phyloP scores from a whole-genome alignment of 495 filamentous ascomycete genomes.

The Xylaria grammica region DNA sequence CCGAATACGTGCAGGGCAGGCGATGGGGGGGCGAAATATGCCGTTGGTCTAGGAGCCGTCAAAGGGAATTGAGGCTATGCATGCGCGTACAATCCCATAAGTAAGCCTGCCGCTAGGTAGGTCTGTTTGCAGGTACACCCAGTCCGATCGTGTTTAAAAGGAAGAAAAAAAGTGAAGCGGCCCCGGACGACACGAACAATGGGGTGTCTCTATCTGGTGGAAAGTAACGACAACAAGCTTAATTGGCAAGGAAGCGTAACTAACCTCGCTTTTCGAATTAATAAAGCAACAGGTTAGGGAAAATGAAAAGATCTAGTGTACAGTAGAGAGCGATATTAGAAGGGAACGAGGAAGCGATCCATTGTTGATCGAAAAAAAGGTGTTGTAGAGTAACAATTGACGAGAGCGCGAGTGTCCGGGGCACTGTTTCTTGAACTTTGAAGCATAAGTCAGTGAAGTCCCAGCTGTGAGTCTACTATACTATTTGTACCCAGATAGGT shows the following conservation, averaged over 20 bases:
- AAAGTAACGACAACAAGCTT: neutral
- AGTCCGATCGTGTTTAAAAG: slow-evolving; percentile 8
- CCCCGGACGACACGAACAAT: neutral
- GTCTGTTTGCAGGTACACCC: slow-evolving; percentile 13
- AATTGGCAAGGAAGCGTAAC: neutral
- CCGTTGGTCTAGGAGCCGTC: neutral
- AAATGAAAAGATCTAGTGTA: neutral
- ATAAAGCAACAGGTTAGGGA: neutral
- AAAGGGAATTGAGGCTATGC: slow-evolving; percentile 20
- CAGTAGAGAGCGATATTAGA: neutral
- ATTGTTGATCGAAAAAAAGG: neutral
- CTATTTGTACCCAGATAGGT: neutral
- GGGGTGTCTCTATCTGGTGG: slow-evolving; percentile 3
- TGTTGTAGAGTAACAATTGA: neutral
- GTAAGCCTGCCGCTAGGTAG: slow-evolving; percentile 13
- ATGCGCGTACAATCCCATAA: slow-evolving; percentile 7
- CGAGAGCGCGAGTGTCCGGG: too few relatives aligned
- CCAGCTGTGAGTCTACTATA: too few relatives aligned
- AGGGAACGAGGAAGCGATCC: neutral
- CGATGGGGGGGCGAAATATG: slow-evolving; percentile 4
- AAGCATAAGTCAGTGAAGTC: too few relatives aligned
- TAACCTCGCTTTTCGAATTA: slow-evolving; percentile 2
- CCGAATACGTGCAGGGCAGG: neutral
- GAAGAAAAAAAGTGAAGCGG: neutral
- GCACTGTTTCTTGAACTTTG: too few relatives aligned